Evolutionary conservation across 345 rosid species (phyloP).

Genomic region (Bruguiera sexangula): DNA sequence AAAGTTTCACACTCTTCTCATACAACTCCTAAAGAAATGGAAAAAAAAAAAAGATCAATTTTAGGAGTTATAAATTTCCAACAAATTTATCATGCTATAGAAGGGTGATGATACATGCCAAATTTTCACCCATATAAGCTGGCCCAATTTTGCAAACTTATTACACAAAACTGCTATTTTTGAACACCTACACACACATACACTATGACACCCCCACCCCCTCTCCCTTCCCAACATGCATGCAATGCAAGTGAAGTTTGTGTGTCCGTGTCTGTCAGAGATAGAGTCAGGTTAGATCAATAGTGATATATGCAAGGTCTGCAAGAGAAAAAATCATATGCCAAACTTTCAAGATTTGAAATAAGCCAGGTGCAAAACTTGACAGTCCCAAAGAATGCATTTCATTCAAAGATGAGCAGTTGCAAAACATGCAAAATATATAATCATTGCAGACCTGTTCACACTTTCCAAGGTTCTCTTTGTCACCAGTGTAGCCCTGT

Average conservation of each 20-base stretch:
- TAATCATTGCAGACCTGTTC: slow-evolving; percentile 68
- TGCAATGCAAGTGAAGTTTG: too few relatives aligned
- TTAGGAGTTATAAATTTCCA: too few relatives aligned
- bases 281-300: background rate
- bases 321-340: background rate
- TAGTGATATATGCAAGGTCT: slow-evolving; percentile 1
- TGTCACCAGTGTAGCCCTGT: slow-evolving; percentile 82
- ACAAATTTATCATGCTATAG: too few relatives aligned
- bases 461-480: slow-evolving; percentile 80
- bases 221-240: too few relatives aligned
- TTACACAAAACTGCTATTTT: too few relatives aligned
- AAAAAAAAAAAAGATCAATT: background rate
- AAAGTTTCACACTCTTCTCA: too few relatives aligned
- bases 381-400: background rate
- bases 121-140: too few relatives aligned
- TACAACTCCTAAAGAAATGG: background rate
- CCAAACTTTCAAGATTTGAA: background rate
- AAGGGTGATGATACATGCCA: too few relatives aligned
- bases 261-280: too few relatives aligned
- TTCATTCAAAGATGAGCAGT: slow-evolving; percentile 2
- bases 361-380: slow-evolving; percentile 1
- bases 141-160: too few relatives aligned
- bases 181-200: too few relatives aligned
- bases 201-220: too few relatives aligned
- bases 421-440: slow-evolving; percentile 4